phyloP scores from a whole-genome alignment of 169 alveolate genomes.

The Plasmodium yoelii region DNA sequence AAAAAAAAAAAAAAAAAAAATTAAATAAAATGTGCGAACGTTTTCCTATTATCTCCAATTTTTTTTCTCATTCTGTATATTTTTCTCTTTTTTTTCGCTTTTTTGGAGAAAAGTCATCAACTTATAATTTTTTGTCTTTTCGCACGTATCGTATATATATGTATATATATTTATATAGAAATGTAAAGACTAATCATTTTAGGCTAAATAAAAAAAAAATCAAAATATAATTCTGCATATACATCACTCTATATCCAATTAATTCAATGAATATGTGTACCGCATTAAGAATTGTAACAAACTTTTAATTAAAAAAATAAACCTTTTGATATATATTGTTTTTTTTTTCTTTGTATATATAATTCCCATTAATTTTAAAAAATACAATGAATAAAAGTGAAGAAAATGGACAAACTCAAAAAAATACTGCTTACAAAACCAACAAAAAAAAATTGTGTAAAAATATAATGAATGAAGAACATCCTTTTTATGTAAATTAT shows the following conservation, averaged over 20 bases:
- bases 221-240: background rate
- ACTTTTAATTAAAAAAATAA: too few relatives aligned
- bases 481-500: slow-evolving; percentile 33
- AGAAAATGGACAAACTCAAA: background rate
- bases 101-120: too few relatives aligned
- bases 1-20: too few relatives aligned
- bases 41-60: too few relatives aligned
- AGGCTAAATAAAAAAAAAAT: background rate
- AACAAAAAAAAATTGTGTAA: background rate
- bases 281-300: too few relatives aligned
- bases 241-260: too few relatives aligned
- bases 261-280: too few relatives aligned
- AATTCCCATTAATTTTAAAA: background rate
- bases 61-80: too few relatives aligned
- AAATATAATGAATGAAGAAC: slow-evolving; percentile 11
- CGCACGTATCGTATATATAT: background rate
- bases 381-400: background rate
- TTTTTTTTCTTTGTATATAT: background rate
- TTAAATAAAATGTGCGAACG: too few relatives aligned
- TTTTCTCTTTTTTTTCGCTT: too few relatives aligned
- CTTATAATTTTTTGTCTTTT: background rate
- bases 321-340: background rate
- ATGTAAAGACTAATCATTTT: background rate
- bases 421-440: background rate
- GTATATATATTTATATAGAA: background rate